Conservation (phyloP, 805 yeast species). For the Hanseniaspora opuntiae region DNA sequence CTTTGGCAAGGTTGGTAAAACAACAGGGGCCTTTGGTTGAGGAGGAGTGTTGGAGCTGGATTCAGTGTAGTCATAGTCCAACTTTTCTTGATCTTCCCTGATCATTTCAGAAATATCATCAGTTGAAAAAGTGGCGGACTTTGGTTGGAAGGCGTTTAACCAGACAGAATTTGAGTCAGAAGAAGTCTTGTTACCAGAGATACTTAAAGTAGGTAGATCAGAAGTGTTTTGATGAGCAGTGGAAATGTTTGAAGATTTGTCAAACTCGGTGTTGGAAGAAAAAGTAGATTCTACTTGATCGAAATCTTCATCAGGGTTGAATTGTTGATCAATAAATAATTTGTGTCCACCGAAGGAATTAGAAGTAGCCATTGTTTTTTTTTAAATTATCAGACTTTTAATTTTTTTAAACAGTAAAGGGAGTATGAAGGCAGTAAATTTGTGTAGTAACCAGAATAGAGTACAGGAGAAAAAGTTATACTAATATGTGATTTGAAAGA, state of each 20-base stretch:
- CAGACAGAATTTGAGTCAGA: slow-evolving; percentile 4
- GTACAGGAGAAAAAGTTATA: background rate
- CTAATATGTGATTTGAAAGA: background rate
- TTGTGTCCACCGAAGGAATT: slow-evolving; percentile 10
- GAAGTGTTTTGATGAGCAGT: background rate
- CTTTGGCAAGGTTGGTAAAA: slow-evolving; percentile 13
- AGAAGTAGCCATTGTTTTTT: slow-evolving; percentile 2
- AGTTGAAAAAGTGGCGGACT: slow-evolving; percentile 15
- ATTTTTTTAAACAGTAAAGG: background rate
- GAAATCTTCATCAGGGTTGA: slow-evolving; percentile 11
- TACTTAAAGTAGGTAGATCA: slow-evolving; percentile 5
- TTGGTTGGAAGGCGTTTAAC: background rate
- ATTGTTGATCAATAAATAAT: slow-evolving; percentile 10
- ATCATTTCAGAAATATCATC: slow-evolving; percentile 14
- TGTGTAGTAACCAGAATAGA: slow-evolving; percentile 1
- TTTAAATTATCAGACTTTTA: background rate
- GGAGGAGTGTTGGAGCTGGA: slow-evolving; percentile 5
- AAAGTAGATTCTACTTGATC: background rate
- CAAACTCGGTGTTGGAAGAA: background rate
- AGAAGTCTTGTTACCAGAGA: background rate
- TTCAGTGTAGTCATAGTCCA: background rate
- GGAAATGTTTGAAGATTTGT: background rate
- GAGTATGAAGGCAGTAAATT: background rate
- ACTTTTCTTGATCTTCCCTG: background rate
- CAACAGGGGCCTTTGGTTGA: background rate